These are phyloP conservation scores for Calonectria ilicicola DNA, from an alignment of 2,329 filamentous ascomycete species.

Conservation along the genomic window DNA sequence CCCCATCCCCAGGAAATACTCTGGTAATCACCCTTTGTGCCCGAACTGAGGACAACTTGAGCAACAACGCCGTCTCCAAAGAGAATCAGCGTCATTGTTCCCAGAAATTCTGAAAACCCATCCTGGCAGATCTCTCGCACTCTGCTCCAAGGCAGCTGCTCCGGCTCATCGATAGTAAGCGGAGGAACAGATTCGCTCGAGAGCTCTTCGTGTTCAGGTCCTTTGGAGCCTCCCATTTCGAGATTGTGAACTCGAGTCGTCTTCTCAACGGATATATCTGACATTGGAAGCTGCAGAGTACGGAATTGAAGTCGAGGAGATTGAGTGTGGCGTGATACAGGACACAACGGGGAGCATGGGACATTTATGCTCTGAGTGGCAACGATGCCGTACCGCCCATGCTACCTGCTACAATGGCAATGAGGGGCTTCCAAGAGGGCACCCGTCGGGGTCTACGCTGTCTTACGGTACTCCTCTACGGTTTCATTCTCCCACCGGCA, in stretches of 20 bases:
- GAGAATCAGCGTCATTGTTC: constrained; percentile 74
- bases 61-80: constrained; percentile 80
- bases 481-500: background rate
- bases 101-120: constrained; percentile 75
- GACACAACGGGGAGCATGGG: constrained; percentile 29
- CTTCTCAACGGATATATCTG: constrained; percentile 50
- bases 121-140: constrained; percentile 65
- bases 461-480: background rate
- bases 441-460: background rate
- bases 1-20: constrained; percentile 64
- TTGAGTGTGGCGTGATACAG: constrained; percentile 24
- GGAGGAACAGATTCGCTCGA: constrained; percentile 31
- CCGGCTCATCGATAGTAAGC: constrained; percentile 26
- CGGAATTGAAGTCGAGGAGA: constrained; percentile 42
- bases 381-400: constrained; percentile 9
- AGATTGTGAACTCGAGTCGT: constrained; percentile 43
- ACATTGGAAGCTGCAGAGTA: constrained; percentile 46
- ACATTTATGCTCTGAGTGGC: constrained; percentile 12
- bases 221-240: constrained; percentile 45
- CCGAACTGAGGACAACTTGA: constrained; percentile 71
- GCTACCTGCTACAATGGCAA: constrained; percentile 1
- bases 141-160: constrained; percentile 61
- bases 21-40: constrained; percentile 60
- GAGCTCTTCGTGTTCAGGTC: constrained; percentile 38
- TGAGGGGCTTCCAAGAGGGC: background rate